phyloP scores from a whole-genome alignment of 1,284 basidiomycete genomes.

The Ustilago curta region DNA sequence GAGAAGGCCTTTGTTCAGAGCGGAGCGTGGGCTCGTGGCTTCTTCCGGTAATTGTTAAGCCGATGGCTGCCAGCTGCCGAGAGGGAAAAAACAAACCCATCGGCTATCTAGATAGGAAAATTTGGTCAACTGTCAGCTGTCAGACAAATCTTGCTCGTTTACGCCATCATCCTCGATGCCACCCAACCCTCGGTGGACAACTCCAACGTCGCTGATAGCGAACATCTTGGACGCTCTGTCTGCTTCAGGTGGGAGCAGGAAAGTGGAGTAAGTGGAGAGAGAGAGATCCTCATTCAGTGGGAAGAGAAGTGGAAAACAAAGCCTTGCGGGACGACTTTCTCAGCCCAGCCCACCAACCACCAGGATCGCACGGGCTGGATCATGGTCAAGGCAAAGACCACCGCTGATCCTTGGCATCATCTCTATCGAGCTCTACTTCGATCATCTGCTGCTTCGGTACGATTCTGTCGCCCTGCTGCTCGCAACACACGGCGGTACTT shows the following conservation, averaged over 20 bases:
- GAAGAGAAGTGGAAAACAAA: not conserved
- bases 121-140: not conserved
- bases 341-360: not conserved
- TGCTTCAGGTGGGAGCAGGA: slow-evolving; percentile 4
- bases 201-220: not conserved
- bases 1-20: too few species aligned
- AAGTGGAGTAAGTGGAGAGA: not conserved
- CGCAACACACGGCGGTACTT: slow-evolving; percentile 50
- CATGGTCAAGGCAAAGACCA: slow-evolving; percentile 7
- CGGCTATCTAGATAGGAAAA: too few species aligned
- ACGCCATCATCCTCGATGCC: not conserved
- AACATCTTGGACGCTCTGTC: not conserved
- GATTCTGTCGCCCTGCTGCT: slow-evolving; percentile 47
- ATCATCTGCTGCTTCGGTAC: slow-evolving; percentile 34
- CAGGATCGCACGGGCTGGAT: not conserved
- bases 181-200: not conserved
- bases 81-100: too few species aligned
- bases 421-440: slow-evolving; percentile 38
- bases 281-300: not conserved
- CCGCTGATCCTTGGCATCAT: slow-evolving; percentile 11
- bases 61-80: too few species aligned
- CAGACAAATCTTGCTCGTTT: not conserved
- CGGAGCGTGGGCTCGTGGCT: too few species aligned
- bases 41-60: too few species aligned
- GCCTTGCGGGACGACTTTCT: not conserved